Percentiles rank a stretch among this genome's conserved stretches.
These are phyloP conservation scores for Neopestalotiopsis sp. DNA, from an alignment of 2,329 filamentous ascomycete species.

Conservation along the genomic window DNA sequence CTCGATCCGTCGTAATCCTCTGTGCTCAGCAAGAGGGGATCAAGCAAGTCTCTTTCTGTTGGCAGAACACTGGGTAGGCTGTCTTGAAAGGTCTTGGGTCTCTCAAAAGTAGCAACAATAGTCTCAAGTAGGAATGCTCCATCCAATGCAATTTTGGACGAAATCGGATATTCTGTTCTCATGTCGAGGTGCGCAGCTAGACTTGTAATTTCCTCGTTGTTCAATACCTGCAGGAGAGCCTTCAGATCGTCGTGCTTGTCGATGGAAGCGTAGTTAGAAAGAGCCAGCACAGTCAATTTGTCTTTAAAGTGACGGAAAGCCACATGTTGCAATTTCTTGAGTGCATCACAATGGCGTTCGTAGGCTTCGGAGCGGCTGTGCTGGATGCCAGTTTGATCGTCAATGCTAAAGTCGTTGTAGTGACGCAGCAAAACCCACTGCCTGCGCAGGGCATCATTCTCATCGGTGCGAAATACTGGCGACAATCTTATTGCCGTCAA, in stretches of 20 bases:
- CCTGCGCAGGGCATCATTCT: conserved; percentile 80
- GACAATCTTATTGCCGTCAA: conserved; percentile 80
- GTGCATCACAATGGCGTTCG: conserved; percentile 75
- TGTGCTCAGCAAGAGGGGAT: conserved; percentile 77
- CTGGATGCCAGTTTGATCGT: conserved; percentile 87
- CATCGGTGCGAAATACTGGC: conserved; percentile 75
- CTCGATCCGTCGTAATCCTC: conserved; percentile 87
- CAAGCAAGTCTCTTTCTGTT: conserved; percentile 82
- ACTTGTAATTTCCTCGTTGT: conserved; percentile 74
- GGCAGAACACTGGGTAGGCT: conserved; percentile 76
- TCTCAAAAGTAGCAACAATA: conserved; percentile 77
- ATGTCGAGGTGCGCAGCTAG: conserved; percentile 77
- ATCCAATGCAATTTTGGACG: conserved; percentile 66
- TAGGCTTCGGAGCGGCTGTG: conserved; percentile 75
- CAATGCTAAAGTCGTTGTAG: conserved; percentile 86
- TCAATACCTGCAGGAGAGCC: conserved; percentile 73
- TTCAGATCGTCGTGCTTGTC: conserved; percentile 81
- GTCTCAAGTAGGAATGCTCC: conserved; percentile 73
- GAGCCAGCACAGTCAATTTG: conserved; percentile 86
- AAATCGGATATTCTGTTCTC: conserved; percentile 80
- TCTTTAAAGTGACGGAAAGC: conserved; percentile 84
- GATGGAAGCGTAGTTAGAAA: conserved; percentile 92
- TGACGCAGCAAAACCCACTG: conserved; percentile 81
- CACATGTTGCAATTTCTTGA: conserved; percentile 81
- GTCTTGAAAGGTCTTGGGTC: conserved; percentile 83